These are phyloP conservation scores for Euclidium syriacum DNA, from an alignment of 345 rosid species.

Conservation along the genomic window DNA sequence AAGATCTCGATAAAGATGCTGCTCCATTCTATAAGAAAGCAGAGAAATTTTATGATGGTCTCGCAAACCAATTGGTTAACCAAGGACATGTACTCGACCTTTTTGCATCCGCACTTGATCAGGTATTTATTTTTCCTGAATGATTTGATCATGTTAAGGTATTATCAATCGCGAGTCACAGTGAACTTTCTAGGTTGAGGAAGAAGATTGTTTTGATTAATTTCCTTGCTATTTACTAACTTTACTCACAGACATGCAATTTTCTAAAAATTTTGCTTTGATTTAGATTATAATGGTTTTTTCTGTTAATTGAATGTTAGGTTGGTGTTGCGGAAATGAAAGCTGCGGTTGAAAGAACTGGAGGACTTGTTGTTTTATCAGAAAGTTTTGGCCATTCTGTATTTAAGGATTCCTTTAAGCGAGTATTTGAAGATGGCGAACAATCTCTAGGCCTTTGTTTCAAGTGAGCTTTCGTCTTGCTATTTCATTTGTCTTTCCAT, in stretches of 20 bases:
- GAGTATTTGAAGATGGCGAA: slow-evolving; percentile 85
- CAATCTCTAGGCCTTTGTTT: slow-evolving; percentile 93
- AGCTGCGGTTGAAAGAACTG: slow-evolving; percentile 92
- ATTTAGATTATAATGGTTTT: neutral
- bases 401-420: slow-evolving; percentile 90
- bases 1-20: slow-evolving; percentile 99
- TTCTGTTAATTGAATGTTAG: slow-evolving; percentile 30
- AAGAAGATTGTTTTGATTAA: neutral
- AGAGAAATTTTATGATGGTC: slow-evolving; percentile 78
- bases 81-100: slow-evolving; percentile 98
- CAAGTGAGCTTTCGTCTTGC: slow-evolving; percentile 55
- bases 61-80: slow-evolving; percentile 92
- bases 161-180: slow-evolving; percentile 4
- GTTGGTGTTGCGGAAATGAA: slow-evolving; percentile 99
- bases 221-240: neutral
- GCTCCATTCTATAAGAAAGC: slow-evolving; percentile 97
- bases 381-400: slow-evolving; percentile 99
- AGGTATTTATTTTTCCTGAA: slow-evolving; percentile 45
- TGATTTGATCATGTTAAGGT: neutral
- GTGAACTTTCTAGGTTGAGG: slow-evolving; percentile 6
- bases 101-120: slow-evolving; percentile 98
- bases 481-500: slow-evolving; percentile 10
- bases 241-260: neutral
- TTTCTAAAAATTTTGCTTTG: neutral
- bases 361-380: slow-evolving; percentile 93